Evolutionary conservation across 495 filamentous ascomycete genomes (phyloP), one percentile per base, ranked within the genome.

Genomic region (Aspergillus baeticus): DNA sequence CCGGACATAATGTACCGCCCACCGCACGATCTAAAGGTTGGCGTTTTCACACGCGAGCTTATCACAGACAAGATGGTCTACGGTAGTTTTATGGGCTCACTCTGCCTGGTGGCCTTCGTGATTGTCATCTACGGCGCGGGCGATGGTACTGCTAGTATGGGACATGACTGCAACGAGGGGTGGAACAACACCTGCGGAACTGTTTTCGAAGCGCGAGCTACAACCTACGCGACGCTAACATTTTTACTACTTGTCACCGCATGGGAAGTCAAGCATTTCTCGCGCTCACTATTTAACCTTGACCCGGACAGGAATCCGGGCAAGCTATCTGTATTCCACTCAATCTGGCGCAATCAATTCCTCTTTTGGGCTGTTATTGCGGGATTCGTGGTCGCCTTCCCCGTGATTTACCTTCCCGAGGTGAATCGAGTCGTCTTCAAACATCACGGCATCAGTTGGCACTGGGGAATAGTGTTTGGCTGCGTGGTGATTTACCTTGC

Each of bases 191-290:
- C 47, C 33, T 92, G 88, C 69, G 71, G 73, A 0, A 71, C 79
- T 10, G 87, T 90, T 1, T 92, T 89, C 72, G 86, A 87, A 22
- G 90, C 89, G 14, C 81, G 90, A 13, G 87, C 88, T 1, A 86
- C 90, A 29, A 84, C 85, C 7, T 95, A 92, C 60, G 87, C 84
- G 14, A 87, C 85, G 42, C 77, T 92, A 15, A 91, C 88, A 0
- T 91, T 86, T 76, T 73, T 89, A 39, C 80, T 89, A 18, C 81
- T 91, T 6, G 77, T 91, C 60, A 83, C 81, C 21, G 88, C 88
- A 3, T 90, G 86, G 86, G 87, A 91, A 69, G 84, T 89, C 62
- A 89, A 88, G 68, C 77, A 83, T 65, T 82, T 90, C 57, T 82
- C 85, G 1, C 81, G 85, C 5, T 84, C 81, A 38, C 70, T 91